Percentiles rank a stretch among this genome's conserved stretches.
Evolutionary conservation across 2,329 filamentous ascomycete genomes (phyloP).

Genomic region (Pestalotiopsis sp.): DNA sequence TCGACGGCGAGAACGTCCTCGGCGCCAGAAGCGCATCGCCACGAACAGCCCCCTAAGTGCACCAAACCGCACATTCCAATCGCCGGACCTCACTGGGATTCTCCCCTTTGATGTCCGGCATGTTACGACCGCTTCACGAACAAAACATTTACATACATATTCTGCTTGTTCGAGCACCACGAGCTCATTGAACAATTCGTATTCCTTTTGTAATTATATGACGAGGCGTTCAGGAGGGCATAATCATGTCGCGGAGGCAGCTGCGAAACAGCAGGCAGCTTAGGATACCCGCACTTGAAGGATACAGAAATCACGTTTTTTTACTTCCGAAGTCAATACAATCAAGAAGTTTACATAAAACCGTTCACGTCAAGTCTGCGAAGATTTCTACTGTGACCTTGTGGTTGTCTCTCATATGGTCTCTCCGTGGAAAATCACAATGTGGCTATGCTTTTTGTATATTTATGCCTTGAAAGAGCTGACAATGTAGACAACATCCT

Average conservation of each 20-base stretch:
- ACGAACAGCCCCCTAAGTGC: constrained; percentile 1
- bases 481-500: constrained; percentile 69
- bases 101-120: background rate
- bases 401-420: background rate
- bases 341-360: background rate
- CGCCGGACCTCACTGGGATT: background rate
- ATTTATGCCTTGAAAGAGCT: constrained; percentile 60
- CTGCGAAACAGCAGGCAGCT: background rate
- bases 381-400: no score
- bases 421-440: background rate
- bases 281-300: background rate
- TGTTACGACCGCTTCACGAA: constrained; percentile 6
- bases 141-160: constrained; percentile 2
- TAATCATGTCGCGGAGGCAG: no score
- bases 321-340: background rate
- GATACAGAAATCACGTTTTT: constrained; percentile 1
- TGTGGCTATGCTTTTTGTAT: background rate
- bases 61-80: background rate
- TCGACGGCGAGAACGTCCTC: constrained; percentile 46
- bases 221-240: constrained; percentile 1
- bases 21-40: constrained; percentile 29
- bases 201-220: background rate
- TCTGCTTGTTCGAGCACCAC: background rate
- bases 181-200: background rate
- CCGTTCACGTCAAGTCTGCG: no score